A percentile compares a stretch with the other conserved stretches of the same genome.
These are phyloP conservation scores for Suillus brevipes DNA, from an alignment of 768 basidiomycete species.

Conservation along the genomic window DNA sequence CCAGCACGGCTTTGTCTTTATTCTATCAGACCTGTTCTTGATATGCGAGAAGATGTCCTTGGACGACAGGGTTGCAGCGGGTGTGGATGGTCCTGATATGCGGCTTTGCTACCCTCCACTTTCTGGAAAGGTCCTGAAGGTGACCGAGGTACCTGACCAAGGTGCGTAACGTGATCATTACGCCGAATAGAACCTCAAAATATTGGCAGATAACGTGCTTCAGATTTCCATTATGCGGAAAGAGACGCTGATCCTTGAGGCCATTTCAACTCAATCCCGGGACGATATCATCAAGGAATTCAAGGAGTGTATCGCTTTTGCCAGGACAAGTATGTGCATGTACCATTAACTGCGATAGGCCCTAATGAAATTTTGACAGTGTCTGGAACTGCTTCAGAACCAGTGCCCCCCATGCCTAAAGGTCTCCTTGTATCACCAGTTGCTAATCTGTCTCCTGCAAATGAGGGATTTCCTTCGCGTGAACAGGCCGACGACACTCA, in stretches of 20 bases:
- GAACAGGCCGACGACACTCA: not conserved
- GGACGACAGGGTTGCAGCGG: conserved; percentile 54
- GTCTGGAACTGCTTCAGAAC: conserved; percentile 58
- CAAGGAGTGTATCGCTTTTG: conserved; percentile 82
- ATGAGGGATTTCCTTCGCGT: not conserved
- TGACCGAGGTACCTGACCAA: conserved; percentile 59
- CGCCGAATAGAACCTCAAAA: conserved; percentile 15
- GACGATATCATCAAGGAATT: conserved; percentile 70
- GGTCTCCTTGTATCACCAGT: conserved; percentile 29
- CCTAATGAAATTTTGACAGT: conserved; percentile 36
- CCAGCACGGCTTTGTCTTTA: conserved; percentile 74
- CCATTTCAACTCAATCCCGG: conserved; percentile 55
- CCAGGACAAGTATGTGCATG: conserved; percentile 60
- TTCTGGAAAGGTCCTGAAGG: conserved; percentile 87
- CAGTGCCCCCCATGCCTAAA: conserved; percentile 67
- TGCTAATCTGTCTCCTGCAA: conserved; percentile 1
- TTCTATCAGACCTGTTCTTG: conserved; percentile 92
- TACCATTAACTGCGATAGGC: conserved; percentile 2
- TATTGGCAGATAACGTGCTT: conserved; percentile 60
- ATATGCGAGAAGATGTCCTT: conserved; percentile 82
- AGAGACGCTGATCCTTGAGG: conserved; percentile 72
- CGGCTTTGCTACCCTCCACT: conserved; percentile 94
- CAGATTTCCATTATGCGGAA: conserved; percentile 85
- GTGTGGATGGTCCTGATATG: conserved; percentile 73
- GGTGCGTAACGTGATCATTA: conserved; percentile 41